Percentiles rank a stretch among this genome's conserved stretches.
Conservation (phyloP, 371 early-diverging fungal genomes). For the Zopfochytrium polystomum region DNA sequence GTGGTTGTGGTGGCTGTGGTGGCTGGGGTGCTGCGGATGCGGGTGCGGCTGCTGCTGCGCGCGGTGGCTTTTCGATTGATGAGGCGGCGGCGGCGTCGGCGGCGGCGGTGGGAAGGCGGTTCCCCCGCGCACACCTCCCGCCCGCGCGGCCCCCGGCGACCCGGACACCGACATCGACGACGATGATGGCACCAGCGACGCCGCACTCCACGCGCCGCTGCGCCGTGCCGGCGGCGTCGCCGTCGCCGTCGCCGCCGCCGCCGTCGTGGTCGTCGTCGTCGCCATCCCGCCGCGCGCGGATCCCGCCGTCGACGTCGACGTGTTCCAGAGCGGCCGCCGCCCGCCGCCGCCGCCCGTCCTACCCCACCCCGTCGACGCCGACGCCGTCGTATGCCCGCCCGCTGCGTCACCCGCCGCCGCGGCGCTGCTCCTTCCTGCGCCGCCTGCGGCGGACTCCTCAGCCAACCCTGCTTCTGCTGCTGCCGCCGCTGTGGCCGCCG, state of each 20-base stretch:
- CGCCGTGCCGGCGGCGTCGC: neutral
- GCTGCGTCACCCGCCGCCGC: too few relatives aligned
- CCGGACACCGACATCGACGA: neutral
- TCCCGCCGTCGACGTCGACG: too few relatives aligned
- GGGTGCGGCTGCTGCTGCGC: constrained; percentile 10
- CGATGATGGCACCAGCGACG: neutral
- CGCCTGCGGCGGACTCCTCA: too few relatives aligned
- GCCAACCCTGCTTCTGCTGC: too few relatives aligned
- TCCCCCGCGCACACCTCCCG: neutral
- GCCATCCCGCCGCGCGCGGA: too few relatives aligned
- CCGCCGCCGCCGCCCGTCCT: too few relatives aligned
- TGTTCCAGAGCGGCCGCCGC: too few relatives aligned
- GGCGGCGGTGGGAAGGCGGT: neutral
- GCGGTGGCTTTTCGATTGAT: neutral
- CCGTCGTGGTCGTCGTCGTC: neutral
- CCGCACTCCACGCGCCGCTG: neutral
- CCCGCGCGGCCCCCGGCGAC: neutral
- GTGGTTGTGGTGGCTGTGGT: neutral
- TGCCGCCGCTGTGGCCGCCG: too few relatives aligned
- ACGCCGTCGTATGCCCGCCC: too few relatives aligned
- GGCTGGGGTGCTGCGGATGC: constrained; percentile 3
- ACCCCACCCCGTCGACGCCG: too few relatives aligned
- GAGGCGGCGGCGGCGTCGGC: neutral
- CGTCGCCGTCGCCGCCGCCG: neutral
- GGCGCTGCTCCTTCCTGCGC: too few relatives aligned